A percentile compares a stretch with the other conserved stretches of the same genome.
phyloP scores from a whole-genome alignment of 2,329 filamentous ascomycete genomes.

The Botrytis cinerea region DNA sequence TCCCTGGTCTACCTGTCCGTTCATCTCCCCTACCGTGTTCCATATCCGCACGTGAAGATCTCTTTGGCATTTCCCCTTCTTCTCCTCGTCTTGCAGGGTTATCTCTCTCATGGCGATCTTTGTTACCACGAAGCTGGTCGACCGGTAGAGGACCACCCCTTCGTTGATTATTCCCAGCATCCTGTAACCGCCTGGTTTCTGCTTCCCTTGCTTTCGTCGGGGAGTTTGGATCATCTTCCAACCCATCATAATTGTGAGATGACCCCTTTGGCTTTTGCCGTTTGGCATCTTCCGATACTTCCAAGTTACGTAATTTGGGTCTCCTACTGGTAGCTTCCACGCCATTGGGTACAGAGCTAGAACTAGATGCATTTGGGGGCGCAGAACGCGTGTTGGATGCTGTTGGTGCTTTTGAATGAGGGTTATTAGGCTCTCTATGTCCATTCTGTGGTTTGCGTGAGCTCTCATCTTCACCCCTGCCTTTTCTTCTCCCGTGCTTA shows the following conservation, averaged over 20 bases:
- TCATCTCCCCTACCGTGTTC: neutral
- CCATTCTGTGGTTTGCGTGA: neutral
- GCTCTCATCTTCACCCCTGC: neutral
- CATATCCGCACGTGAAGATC: neutral
- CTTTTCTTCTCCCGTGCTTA: constrained; percentile 3
- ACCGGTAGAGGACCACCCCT: neutral
- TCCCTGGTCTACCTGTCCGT: neutral
- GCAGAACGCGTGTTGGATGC: neutral
- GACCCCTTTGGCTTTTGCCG: neutral
- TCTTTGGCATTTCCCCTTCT: neutral
- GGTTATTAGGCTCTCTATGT: neutral
- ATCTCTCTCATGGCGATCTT: neutral
- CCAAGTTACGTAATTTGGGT: neutral
- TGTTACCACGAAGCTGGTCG: neutral
- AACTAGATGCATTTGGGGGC: neutral
- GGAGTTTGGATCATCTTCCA: neutral
- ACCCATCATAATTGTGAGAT: neutral
- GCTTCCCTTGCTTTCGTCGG: neutral
- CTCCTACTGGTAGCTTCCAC: neutral
- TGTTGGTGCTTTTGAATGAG: neutral
- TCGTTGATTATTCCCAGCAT: neutral
- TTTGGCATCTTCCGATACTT: neutral
- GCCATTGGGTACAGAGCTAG: neutral
- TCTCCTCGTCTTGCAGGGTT: neutral
- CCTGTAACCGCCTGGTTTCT: neutral